Conservation (phyloP, 2,329 filamentous ascomycete genomes). For the Pyrenophora seminiperda region DNA sequence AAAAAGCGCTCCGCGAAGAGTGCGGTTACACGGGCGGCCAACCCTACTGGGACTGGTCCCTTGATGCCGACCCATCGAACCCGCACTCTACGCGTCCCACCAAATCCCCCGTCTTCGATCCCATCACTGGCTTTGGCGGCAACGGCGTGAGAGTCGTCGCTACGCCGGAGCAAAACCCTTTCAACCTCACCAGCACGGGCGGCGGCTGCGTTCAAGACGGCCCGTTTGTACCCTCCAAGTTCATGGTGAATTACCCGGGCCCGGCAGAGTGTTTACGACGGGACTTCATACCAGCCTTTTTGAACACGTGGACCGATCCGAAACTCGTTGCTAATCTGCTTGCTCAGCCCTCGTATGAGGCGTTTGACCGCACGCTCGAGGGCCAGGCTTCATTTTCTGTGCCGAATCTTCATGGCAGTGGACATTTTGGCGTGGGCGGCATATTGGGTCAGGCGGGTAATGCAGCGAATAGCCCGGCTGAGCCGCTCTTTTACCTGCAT, state of each 20-base stretch:
- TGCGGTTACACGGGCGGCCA: slow-evolving; percentile 33
- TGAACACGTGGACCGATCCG: slow-evolving; percentile 29
- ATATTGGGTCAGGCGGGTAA: slow-evolving; percentile 40
- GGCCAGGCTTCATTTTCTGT: slow-evolving; percentile 30
- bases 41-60: slow-evolving; percentile 47
- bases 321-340: slow-evolving; percentile 30
- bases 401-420: slow-evolving; percentile 44
- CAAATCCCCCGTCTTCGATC: slow-evolving; percentile 22
- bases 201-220: slow-evolving; percentile 43
- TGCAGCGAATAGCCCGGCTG: slow-evolving; percentile 43
- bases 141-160: slow-evolving; percentile 39
- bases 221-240: slow-evolving; percentile 33
- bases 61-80: slow-evolving; percentile 27
- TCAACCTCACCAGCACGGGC: slow-evolving; percentile 36
- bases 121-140: slow-evolving; percentile 41
- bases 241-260: slow-evolving; percentile 31
- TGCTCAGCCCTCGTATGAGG: slow-evolving; percentile 31
- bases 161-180: slow-evolving; percentile 30
- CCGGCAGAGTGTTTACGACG: slow-evolving; percentile 35
- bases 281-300: slow-evolving; percentile 38
- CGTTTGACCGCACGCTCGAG: slow-evolving; percentile 37
- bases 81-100: slow-evolving; percentile 10
- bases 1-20: slow-evolving; percentile 29
- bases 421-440: slow-evolving; percentile 47
- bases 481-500: slow-evolving; percentile 48